Percentiles rank a stretch among this genome's conserved stretches.
These are phyloP conservation scores for Yarrowia porcina DNA, from an alignment of 805 yeast species.

Conservation along the genomic window DNA sequence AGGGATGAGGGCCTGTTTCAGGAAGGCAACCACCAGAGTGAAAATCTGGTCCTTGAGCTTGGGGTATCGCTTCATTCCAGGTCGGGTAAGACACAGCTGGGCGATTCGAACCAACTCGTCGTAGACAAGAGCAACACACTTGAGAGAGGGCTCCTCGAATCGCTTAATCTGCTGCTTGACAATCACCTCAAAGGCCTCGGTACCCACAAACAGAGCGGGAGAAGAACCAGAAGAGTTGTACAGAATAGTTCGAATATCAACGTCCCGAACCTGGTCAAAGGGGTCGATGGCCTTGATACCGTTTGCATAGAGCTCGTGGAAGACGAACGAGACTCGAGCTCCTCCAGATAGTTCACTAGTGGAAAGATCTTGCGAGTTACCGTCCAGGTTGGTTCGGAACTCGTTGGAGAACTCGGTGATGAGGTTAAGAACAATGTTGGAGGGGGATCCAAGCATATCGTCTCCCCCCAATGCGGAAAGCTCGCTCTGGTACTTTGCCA, in stretches of 20 bases:
- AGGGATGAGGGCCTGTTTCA: slow-evolving; percentile 77
- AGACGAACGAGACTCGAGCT: slow-evolving; percentile 95
- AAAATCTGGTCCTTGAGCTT: slow-evolving; percentile 85
- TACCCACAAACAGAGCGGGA: slow-evolving; percentile 94
- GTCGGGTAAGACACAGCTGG: slow-evolving; percentile 76
- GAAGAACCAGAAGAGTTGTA: slow-evolving; percentile 95
- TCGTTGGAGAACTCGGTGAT: slow-evolving; percentile 94
- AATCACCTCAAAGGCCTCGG: slow-evolving; percentile 92
- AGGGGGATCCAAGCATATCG: slow-evolving; percentile 74
- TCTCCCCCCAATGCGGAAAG: slow-evolving; percentile 68
- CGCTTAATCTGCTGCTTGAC: slow-evolving; percentile 89
- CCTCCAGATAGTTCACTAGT: slow-evolving; percentile 94
- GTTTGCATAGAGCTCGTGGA: slow-evolving; percentile 93
- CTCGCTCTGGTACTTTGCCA: slow-evolving; percentile 82
- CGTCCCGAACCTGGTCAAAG: slow-evolving; percentile 90
- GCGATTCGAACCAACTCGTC: slow-evolving; percentile 93
- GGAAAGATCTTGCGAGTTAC: slow-evolving; percentile 87
- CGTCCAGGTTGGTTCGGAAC: slow-evolving; percentile 85
- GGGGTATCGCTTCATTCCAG: slow-evolving; percentile 86
- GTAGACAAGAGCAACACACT: slow-evolving; percentile 86
- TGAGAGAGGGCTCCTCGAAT: slow-evolving; percentile 88
- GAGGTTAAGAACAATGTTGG: slow-evolving; percentile 82
- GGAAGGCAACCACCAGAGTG: slow-evolving; percentile 70
- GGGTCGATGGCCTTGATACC: slow-evolving; percentile 93
- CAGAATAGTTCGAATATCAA: slow-evolving; percentile 94